Base-by-base conservation (phyloP, 1,284 basidiomycete genomes). In the Moesziomyces sp. region DNA sequence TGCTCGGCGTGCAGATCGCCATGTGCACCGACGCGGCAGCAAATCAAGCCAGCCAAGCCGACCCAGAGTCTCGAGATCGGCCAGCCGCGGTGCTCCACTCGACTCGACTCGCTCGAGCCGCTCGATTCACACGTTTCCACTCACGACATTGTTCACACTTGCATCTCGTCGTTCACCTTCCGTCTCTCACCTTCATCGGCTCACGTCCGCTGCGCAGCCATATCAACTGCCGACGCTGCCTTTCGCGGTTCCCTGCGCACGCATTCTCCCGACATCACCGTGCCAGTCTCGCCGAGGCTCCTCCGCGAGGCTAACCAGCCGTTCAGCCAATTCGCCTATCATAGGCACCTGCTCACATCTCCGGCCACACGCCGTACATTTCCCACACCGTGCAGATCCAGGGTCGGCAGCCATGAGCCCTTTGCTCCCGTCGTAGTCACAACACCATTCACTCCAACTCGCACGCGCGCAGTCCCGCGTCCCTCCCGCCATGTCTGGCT, bases 1-100 rank as follows among this genome's bases (percentile, higher is more conserved):
- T 35, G 16, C 33, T 47, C 28, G 47, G 30, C n/a, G 5, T 24
- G 49, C 53, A 56, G 60, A 63, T 63, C 60, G 59, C 53, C 53
- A 48, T 46, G 21, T 46, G 53, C 52, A 45, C 21, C 14, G 26
- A 40, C 38, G 38, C 38, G 38, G 16, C 30, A 33, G 30, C 30
- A 33, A 33, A 13, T 10, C 30, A 33, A 33, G 10, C 30, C 30
- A 33, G 30, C 30, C 30, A 33, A 21, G 21, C 21, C 21, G 21
- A 21, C 21, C 21, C 21, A 21, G 21, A 21, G 30, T 14, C 38
- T 40, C 38, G 38, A 40, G 38, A 40, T 40, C 38, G 38, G 16
- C 38, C 38, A 40, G 38, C 38, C 3, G 38, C 38, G 10, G 30
- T 33, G 30, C 30, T 33, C 30, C 30, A 33, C 30, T 33, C 30